Percentiles rank a stretch among this genome's conserved stretches.
These are phyloP conservation scores for Tetracentron sinense DNA, from an alignment of 164 flowering plant genomes.

Conservation along the genomic window DNA sequence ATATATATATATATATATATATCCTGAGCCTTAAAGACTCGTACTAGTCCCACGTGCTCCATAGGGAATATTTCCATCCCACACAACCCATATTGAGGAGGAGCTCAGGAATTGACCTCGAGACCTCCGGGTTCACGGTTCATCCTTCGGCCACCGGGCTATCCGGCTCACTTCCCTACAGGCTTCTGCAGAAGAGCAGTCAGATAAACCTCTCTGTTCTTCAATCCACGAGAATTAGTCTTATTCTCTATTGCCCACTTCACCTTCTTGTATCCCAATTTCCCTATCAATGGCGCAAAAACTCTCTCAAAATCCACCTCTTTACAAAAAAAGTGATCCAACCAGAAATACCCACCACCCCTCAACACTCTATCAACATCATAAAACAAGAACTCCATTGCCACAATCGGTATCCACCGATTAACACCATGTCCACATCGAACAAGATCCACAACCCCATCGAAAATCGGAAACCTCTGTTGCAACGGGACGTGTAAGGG, in stretches of 20 bases:
- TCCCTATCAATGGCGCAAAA: slow-evolving; percentile 52
- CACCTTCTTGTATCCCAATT: slow-evolving; percentile 66
- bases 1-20: no score
- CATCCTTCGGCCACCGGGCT: no score
- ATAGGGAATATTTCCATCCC: no score
- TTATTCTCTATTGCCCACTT: slow-evolving; percentile 62
- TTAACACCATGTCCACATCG: slow-evolving; percentile 66
- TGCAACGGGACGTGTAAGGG: slow-evolving; percentile 70
- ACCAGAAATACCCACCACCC: slow-evolving; percentile 62
- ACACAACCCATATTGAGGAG: no score
- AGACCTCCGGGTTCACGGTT: no score
- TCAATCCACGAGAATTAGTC: slow-evolving; percentile 49
- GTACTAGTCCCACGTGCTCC: no score
- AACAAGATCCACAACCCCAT: slow-evolving; percentile 62
- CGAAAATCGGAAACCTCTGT: slow-evolving; percentile 71
- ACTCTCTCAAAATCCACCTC: slow-evolving; percentile 51
- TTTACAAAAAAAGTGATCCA: slow-evolving; percentile 67
- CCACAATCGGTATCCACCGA: slow-evolving; percentile 59
- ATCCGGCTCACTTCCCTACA: slow-evolving; percentile 25
- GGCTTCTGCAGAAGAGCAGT: slow-evolving; percentile 79
- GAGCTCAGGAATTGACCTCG: no score
- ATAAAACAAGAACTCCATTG: slow-evolving; percentile 57
- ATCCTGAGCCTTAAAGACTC: no score
- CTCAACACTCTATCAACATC: slow-evolving; percentile 71
- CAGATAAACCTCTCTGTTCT: slow-evolving; percentile 67